These are phyloP conservation scores for Leishmania guyanensis DNA, from an alignment of 208 protist genomes.

Conservation along the genomic window DNA sequence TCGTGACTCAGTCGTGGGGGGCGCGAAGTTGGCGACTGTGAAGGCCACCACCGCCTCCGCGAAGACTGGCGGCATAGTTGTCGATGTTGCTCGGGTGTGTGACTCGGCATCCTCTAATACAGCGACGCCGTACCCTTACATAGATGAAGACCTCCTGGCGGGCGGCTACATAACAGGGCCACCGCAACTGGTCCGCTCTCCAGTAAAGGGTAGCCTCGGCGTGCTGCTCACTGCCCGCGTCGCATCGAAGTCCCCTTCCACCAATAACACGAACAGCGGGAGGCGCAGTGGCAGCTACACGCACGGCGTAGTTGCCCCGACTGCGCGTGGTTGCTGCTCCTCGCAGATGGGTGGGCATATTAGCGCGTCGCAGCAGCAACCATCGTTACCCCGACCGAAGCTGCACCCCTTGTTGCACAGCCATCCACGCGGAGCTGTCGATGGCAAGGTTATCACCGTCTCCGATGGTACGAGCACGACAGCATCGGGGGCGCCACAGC, in stretches of 20 bases:
- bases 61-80: not conserved
- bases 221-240: not conserved
- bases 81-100: too few relatives aligned
- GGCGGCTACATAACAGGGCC: constrained; percentile 30
- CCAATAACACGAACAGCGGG: not conserved
- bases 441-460: not conserved
- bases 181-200: constrained; percentile 7
- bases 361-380: constrained; percentile 1
- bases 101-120: not conserved
- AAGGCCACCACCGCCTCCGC: not conserved
- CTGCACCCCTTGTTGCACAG: constrained; percentile 22
- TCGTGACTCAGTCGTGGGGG: not conserved
- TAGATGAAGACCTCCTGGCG: constrained; percentile 31
- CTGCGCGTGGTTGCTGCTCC: constrained; percentile 6
- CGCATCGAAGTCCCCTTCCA: not conserved
- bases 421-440: not conserved
- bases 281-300: not conserved
- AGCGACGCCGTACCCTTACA: constrained; percentile 8
- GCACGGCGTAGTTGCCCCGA: not conserved
- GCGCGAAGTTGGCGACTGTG: not conserved
- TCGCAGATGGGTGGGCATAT: constrained; percentile 10
- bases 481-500: not conserved
- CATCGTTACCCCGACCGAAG: constrained; percentile 10
- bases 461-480: not conserved
- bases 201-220: not conserved